Base-by-base conservation (phyloP, 176 grass and related monocot species). In the Phoenix roebelenii region DNA sequence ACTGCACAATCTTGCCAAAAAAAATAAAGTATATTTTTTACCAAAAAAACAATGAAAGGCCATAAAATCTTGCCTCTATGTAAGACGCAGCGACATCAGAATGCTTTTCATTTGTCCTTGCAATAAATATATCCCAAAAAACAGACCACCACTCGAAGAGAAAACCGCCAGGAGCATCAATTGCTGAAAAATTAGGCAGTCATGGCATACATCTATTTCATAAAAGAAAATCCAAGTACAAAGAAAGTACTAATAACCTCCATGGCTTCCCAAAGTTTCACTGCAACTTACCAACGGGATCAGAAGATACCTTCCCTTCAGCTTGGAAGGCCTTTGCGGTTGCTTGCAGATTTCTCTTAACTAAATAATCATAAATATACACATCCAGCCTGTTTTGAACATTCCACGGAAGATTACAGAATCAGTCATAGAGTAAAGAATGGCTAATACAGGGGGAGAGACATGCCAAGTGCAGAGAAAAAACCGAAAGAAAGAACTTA, bases 71-170 rank as follows among this genome's bases (percentile, higher is more conserved):
- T 80, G 72, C 94, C 77, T 99, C 88, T 52, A 99, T 99, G 82
- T 99, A 99, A 24, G 94, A 99, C 0, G 94, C 88, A 15, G 94
- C 94, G 60, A 82, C 84, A 76, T 93, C 94, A 19, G 94, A 99
- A 68, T 99, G 94, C 51, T 99, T 99, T 63, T 99, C 94, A 7
- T 99, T 99, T 71, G 94, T 99, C 75, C 94, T 81, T 77, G 94
- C 94, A 67, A 93, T 99, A 68, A 99, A 99, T 81, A 99, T 99
- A 84, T 99, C 94, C 94, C 94, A 99, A 65, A 99, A 99, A 19
- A 99, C 94, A 0, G 94, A 99, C 94, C 94, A 99, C 94, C 94
- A 99, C 74, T 99, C 94, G 5, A 99, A 99, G 22, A 99, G 88
- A 84, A 99, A 99, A 35, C 94, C 94, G 58, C 94, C 94, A 24